Percentiles rank a stretch among this genome's conserved stretches.
phyloP scores from a whole-genome alignment of 495 filamentous ascomycete species.

The Penicillium paradoxum region DNA sequence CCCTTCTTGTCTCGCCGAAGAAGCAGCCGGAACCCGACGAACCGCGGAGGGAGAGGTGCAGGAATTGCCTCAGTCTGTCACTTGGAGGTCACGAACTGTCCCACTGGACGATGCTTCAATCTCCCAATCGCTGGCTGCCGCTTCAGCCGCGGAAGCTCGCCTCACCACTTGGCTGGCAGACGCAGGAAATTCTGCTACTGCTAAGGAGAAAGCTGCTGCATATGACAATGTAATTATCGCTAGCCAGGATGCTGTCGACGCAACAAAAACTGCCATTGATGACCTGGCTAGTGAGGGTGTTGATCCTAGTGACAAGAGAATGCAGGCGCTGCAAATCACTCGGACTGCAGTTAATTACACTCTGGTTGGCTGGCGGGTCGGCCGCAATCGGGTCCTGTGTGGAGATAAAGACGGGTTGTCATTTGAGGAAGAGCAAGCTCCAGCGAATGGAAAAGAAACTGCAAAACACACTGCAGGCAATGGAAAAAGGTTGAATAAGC shows the following conservation, averaged over 20 bases:
- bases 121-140: conserved; percentile 61
- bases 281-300: conserved; percentile 79
- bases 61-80: conserved; percentile 67
- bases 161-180: conserved; percentile 42
- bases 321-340: conserved; percentile 92
- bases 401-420: conserved; percentile 70
- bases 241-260: conserved; percentile 91
- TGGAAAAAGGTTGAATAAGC: conserved; percentile 64
- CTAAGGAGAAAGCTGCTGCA: conserved; percentile 63
- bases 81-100: conserved; percentile 85
- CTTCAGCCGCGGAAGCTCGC: conserved; percentile 49
- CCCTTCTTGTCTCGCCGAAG: conserved; percentile 60
- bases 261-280: conserved; percentile 86
- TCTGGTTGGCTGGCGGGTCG: conserved; percentile 90
- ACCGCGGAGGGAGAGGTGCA: conserved; percentile 46
- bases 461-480: conserved; percentile 57
- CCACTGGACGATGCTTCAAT: conserved; percentile 92
- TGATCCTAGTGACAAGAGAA: conserved; percentile 73
- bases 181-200: conserved; percentile 33
- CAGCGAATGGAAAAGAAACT: conserved; percentile 40
- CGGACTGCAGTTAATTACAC: conserved; percentile 89
- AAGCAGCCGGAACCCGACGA: conserved; percentile 53
- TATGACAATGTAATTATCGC: conserved; percentile 89
- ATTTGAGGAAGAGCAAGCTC: conserved; percentile 50
- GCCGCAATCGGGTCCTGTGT: conserved; percentile 82